Evolutionary conservation across 192 early-diverging fungal species (phyloP).

Genomic region (Entophlyctis helioformis): DNA sequence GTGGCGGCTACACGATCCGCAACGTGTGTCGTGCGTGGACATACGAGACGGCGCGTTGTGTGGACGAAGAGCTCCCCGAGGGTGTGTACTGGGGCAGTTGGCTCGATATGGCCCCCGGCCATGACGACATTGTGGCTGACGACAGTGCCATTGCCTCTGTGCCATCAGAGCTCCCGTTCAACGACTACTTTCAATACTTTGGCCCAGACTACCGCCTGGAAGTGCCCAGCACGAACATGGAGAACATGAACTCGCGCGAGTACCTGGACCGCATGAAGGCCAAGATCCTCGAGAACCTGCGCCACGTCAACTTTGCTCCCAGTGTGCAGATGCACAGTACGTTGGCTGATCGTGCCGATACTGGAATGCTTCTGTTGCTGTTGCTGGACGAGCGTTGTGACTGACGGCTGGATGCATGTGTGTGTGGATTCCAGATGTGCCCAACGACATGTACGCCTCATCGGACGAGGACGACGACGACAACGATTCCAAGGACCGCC

Average conservation of each 20-base stretch:
- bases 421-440: constrained; percentile 46
- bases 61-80: constrained; percentile 58
- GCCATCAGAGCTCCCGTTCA: constrained; percentile 44
- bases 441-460: constrained; percentile 49
- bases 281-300: constrained; percentile 75
- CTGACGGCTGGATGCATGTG: background rate
- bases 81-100: constrained; percentile 20
- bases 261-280: constrained; percentile 64
- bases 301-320: constrained; percentile 77
- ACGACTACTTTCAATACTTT: constrained; percentile 54
- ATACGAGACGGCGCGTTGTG: constrained; percentile 78
- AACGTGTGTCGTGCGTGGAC: constrained; percentile 93
- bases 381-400: background rate
- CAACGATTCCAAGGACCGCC: constrained; percentile 33
- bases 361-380: too few species aligned
- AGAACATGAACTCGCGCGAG: constrained; percentile 78
- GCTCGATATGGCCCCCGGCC: background rate
- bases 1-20: constrained; percentile 85
- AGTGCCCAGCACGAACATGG: constrained; percentile 66
- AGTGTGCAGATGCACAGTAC: constrained; percentile 88
- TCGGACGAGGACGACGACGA: constrained; percentile 60
- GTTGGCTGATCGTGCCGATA: background rate
- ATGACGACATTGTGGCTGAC: background rate
- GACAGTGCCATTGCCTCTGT: background rate
- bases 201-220: constrained; percentile 44